A percentile compares a stretch with the other conserved stretches of the same genome.
Evolutionary conservation across 495 filamentous ascomycete genomes (phyloP).

Genomic region (Tuber microsphaerosporum): DNA sequence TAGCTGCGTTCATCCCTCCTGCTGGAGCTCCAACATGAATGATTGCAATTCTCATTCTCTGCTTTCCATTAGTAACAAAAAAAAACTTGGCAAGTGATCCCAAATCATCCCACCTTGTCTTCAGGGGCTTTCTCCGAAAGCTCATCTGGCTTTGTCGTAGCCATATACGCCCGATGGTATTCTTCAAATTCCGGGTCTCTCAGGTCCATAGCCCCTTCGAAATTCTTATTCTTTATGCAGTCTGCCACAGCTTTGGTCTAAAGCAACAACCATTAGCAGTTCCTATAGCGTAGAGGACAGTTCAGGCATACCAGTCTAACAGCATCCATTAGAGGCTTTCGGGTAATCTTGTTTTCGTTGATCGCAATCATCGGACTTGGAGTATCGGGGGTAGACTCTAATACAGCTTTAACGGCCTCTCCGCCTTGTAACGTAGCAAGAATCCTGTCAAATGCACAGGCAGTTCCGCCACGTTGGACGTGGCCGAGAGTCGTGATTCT

Average conservation of each 20-base stretch:
- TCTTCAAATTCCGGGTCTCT: slow-evolving; percentile 92
- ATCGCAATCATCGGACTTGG: slow-evolving; percentile 93
- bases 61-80: slow-evolving; percentile 1
- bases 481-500: slow-evolving; percentile 93
- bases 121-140: slow-evolving; percentile 57
- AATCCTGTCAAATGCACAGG: slow-evolving; percentile 91
- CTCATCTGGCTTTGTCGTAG: slow-evolving; percentile 69
- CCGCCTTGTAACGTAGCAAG: slow-evolving; percentile 89
- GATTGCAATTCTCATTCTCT: slow-evolving; percentile 89
- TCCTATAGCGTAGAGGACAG: neutral
- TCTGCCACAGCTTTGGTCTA: slow-evolving; percentile 74
- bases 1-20: slow-evolving; percentile 98
- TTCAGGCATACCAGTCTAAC: slow-evolving; percentile 48
- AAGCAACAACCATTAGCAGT: neutral
- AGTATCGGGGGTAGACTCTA: slow-evolving; percentile 79
- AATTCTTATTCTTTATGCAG: slow-evolving; percentile 74
- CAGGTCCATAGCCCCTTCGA: slow-evolving; percentile 73
- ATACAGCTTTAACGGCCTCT: slow-evolving; percentile 92
- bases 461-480: slow-evolving; percentile 85
- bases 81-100: neutral
- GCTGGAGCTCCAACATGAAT: slow-evolving; percentile 96
- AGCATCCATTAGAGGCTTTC: slow-evolving; percentile 80
- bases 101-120: slow-evolving; percentile 55
- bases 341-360: slow-evolving; percentile 93
- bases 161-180: slow-evolving; percentile 80